phyloP scores from a whole-genome alignment of 176 grass and related monocot species.

The Bolboschoenus planiculmis region DNA sequence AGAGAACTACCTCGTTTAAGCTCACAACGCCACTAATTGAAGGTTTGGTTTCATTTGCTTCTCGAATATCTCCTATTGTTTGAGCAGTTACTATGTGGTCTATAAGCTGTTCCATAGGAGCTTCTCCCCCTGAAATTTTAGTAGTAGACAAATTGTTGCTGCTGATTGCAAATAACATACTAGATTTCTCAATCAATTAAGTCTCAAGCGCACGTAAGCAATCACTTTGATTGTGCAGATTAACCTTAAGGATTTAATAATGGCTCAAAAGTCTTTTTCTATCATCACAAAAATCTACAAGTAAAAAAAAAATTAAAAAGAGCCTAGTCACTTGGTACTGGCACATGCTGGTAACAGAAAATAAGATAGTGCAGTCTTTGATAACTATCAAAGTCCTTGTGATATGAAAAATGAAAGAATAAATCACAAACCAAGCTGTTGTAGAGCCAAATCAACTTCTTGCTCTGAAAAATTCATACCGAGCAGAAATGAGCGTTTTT shows the following conservation, averaged over 20 bases:
- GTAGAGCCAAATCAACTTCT: constrained; percentile 70
- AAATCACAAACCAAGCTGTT: constrained; percentile 51
- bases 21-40: constrained; percentile 8
- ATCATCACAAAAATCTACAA: neutral
- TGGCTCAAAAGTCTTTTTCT: neutral
- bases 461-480: constrained; percentile 64
- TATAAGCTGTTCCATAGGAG: constrained; percentile 50
- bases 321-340: neutral
- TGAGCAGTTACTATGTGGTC: constrained; percentile 63
- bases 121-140: constrained; percentile 50
- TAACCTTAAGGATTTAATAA: neutral
- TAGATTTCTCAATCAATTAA: neutral
- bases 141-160: neutral
- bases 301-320: neutral
- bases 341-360: neutral
- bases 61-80: constrained; percentile 14
- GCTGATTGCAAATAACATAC: neutral
- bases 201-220: neutral
- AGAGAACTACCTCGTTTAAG: constrained; percentile 26
- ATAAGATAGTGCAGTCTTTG: neutral
- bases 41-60: constrained; percentile 28
- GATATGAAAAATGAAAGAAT: neutral
- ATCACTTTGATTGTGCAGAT: neutral
- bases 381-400: neutral
- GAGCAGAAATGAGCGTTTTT: constrained; percentile 63